Evolutionary conservation across 2,329 filamentous ascomycete species (phyloP), one percentile per base, ranked within the genome.

Genomic region (Clonostachys sp.): DNA sequence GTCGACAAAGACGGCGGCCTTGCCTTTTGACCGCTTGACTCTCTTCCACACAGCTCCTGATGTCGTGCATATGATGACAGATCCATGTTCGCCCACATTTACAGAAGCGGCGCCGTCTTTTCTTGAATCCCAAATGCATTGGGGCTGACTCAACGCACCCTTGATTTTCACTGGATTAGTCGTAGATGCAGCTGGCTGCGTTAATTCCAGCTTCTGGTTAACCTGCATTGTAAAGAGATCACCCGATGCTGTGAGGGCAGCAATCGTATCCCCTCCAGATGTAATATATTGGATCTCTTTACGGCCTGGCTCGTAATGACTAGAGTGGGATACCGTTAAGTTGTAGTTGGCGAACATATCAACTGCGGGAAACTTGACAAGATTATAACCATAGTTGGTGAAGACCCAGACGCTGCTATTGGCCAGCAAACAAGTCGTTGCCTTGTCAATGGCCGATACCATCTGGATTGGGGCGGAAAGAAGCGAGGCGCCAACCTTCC

Each of bases 341-440:
- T 86, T 84, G 50, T 82, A 82, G 50, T 86, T 90, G 17, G 79
- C 78, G 53, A 89, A 85, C 6, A 81, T 79, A 53, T 91, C 87
- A 2, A 73, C 71, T 34, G 89, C 73, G 0, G 90, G 88, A 53
- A 97, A 96, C 42, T 83, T 84, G 47, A 97, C 77, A 53, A 90
- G 89, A n/a, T 91, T 90, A 62, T 96, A 97, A 5, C 92, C 92
- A 59, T 95, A 97, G 55, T 95, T 95, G 1, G 91, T 92, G 57
- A 99, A 96, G 0, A 99, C 86, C 76, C 88, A 95, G 10, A 97
- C 90, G 17, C 91, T 90, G 55, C 88, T 84, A 56, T 91, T 95
- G 44, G 91, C 86, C 4, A 99, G 78, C 30, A 99, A 70, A 52
- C 91, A 87, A 2, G 86, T 85, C 0, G 94, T 96, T 7, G 94